A percentile compares a stretch with the other conserved stretches of the same genome.
Conservation (phyloP, 2,329 filamentous ascomycete genomes). For the Aureobasidium lini region DNA sequence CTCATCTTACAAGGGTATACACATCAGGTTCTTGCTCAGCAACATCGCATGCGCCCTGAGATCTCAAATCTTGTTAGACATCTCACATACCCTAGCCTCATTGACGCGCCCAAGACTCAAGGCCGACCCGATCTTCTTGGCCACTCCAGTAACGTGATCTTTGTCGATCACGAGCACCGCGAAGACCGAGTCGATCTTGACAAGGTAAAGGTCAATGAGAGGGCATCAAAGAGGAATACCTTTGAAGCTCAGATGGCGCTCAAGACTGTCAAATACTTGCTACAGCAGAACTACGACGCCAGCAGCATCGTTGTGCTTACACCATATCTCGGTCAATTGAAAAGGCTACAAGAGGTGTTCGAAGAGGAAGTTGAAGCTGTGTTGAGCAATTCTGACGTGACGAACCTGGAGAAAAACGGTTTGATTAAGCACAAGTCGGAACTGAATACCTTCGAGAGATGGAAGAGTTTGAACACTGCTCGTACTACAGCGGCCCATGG, state of each 20-base stretch:
- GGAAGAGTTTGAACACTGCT: neutral
- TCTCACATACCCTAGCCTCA: constrained; percentile 50
- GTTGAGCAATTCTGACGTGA: constrained; percentile 54
- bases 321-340: constrained; percentile 52
- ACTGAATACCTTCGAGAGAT: neutral
- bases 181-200: constrained; percentile 31
- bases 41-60: constrained; percentile 82
- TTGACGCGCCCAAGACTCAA: constrained; percentile 39
- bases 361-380: constrained; percentile 49
- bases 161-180: constrained; percentile 48
- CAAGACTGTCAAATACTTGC: constrained; percentile 55
- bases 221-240: constrained; percentile 35
- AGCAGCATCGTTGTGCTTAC: constrained; percentile 63
- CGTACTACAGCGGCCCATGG: neutral
- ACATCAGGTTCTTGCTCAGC: constrained; percentile 89
- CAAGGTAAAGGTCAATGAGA: constrained; percentile 8
- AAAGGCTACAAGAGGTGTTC: constrained; percentile 42
- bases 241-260: constrained; percentile 57
- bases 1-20: constrained; percentile 84
- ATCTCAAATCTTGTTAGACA: constrained; percentile 53
- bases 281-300: constrained; percentile 56
- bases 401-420: constrained; percentile 37
- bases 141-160: constrained; percentile 47
- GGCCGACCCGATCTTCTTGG: constrained; percentile 44
- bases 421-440: constrained; percentile 18